Evolutionary conservation across 768 basidiomycete genomes (phyloP).

Genomic region (Rhizopogon vulgaris): DNA sequence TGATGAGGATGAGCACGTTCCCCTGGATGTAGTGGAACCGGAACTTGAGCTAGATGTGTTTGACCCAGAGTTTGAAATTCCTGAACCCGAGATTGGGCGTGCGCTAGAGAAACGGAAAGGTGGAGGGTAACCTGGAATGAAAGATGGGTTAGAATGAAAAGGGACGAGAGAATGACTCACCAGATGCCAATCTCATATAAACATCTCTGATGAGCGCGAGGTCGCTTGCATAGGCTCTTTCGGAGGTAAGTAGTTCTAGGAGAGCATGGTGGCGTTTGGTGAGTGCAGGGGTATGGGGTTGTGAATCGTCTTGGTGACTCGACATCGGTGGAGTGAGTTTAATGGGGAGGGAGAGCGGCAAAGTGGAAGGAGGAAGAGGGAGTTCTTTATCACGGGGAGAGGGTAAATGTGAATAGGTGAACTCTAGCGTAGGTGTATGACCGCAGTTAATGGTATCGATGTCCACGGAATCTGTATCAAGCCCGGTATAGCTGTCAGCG

Average conservation of each 20-base stretch:
- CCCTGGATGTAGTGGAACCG: conserved; percentile 21
- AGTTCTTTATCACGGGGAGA: conserved; percentile 21
- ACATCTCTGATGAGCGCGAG: conserved; percentile 71
- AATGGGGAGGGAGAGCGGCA: not conserved
- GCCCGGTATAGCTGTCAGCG: not conserved
- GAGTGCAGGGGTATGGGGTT: conserved; percentile 30
- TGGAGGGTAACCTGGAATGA: conserved; percentile 32
- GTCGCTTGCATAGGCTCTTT: conserved; percentile 80
- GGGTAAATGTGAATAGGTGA: not conserved
- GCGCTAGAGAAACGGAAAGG: conserved; percentile 28
- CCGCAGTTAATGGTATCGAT: not conserved
- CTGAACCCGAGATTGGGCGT: conserved; percentile 18
- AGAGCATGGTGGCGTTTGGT: conserved; percentile 76
- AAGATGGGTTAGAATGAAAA: conserved; percentile 8
- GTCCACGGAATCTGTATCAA: not conserved
- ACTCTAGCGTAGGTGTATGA: not conserved
- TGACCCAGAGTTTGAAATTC: conserved; percentile 7
- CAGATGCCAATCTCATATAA: conserved; percentile 73
- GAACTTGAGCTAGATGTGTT: not conserved
- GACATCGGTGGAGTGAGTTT: conserved; percentile 6
- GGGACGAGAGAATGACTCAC: conserved; percentile 30
- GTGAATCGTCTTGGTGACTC: conserved; percentile 9
- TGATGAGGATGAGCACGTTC: conserved; percentile 32
- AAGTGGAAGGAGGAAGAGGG: conserved; percentile 19
- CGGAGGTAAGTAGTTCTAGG: conserved; percentile 71